A percentile compares a stretch with the other conserved stretches of the same genome.
These are phyloP conservation scores for Buddleja alternifolia DNA, from an alignment of 257 asterid genomes.

Conservation along the genomic window DNA sequence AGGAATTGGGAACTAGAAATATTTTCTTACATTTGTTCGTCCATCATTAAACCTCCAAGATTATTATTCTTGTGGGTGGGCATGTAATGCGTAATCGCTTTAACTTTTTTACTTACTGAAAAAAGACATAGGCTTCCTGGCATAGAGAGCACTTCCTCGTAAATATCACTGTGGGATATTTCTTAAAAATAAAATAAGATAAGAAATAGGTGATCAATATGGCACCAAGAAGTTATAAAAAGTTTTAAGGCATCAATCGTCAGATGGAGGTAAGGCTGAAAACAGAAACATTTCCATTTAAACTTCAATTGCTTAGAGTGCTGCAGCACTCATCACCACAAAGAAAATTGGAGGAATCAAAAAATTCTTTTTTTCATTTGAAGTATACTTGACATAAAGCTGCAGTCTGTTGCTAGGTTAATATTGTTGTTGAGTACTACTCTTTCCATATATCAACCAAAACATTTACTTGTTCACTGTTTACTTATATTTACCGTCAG, in stretches of 20 bases:
- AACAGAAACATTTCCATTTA: neutral
- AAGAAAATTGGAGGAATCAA: slow-evolving; percentile 6
- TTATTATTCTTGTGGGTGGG: no score
- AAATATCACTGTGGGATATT: no score
- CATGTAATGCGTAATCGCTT: no score
- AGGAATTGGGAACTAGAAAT: no score
- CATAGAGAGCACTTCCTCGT: no score
- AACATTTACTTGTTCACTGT: neutral
- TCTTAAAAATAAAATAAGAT: no score
- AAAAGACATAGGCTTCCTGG: no score
- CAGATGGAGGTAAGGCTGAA: neutral
- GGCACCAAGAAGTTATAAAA: no score
- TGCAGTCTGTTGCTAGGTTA: neutral
- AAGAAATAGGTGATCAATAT: no score
- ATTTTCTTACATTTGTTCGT: no score
- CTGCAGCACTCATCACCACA: slow-evolving; percentile 11
- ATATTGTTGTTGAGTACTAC: neutral
- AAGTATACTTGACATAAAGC: slow-evolving; percentile 5
- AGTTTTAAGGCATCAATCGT: neutral
- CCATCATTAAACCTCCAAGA: no score
- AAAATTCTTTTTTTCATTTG: neutral
- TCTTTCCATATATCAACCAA: slow-evolving; percentile 10
- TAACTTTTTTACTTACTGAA: no score
- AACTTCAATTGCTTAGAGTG: neutral
- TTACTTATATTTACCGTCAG: neutral